Evolutionary conservation across 192 early-diverging fungal species (phyloP), one percentile per base, ranked within the genome.

Genomic region (Linnemannia zychae): DNA sequence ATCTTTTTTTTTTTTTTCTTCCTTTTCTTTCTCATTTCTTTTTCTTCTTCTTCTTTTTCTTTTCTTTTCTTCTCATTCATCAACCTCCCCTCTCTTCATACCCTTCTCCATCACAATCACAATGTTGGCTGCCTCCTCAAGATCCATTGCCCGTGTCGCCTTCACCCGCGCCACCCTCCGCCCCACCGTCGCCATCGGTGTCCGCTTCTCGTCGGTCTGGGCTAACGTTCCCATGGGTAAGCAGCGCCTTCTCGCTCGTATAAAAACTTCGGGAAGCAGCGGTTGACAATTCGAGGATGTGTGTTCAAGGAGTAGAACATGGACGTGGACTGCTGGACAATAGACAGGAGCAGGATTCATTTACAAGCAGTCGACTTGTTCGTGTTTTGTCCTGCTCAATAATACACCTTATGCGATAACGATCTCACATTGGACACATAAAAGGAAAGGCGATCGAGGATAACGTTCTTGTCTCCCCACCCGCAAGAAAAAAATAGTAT

Each of bases 151-250:
- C 70, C 78, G 80, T 82, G 75, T 77, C 79, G 86, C 81, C 53
- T 40, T 79, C 48, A 78, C 84, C 63, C 86, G 76, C 52, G 77
- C 80, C 50, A 77, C 86, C 78, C 57, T 83, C 67, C 76, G 77
- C 72, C 73, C 76, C 80, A 75, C 84, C 67, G 76, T 76, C 46
- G 82, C 80, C 79, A 68, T 87, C 65, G 76, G 85, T 52, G 65
- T 81, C 46, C 86, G 79, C 40, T 79, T 85, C 74, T 72, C 68
- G 44, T 93, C 92, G 9, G 91, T 91, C 72, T 93, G 92, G 92
- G 70, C 89, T 63, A 79, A 86, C 52, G 92, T 93, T 66, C 88
- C 90, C 76, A 90, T 91, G 87, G 92, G 94, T 77, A 91, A 49
- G 74, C 28, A 50, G 15, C 11, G 18, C 36, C 3, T 50, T 0